Evolutionary conservation across 1,284 basidiomycete species (phyloP).

Genomic region (Boletus hoseneyae): DNA sequence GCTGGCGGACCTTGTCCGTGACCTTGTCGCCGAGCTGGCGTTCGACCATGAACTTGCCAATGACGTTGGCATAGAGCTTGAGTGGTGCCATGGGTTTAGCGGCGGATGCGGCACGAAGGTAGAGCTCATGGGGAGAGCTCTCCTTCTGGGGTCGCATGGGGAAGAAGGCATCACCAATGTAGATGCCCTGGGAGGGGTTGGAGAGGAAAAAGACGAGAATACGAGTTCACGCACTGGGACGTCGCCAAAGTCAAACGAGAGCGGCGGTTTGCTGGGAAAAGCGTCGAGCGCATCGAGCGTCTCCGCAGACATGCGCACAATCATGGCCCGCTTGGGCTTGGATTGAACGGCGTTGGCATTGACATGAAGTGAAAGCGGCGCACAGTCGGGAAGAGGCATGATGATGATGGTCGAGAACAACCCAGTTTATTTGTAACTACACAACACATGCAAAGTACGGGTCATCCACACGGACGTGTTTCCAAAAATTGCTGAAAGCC

Average conservation of each 20-base stretch:
- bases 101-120: constrained; percentile 56
- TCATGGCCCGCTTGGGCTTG: constrained; percentile 65
- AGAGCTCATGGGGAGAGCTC: constrained; percentile 61
- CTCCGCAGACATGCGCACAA: constrained; percentile 67
- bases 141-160: constrained; percentile 54
- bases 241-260: constrained; percentile 60
- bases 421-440: neutral
- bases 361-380: constrained; percentile 54
- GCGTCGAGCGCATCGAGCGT: constrained; percentile 62
- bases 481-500: constrained; percentile 81
- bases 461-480: constrained; percentile 51
- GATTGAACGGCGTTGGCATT: constrained; percentile 50
- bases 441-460: too few relatives aligned
- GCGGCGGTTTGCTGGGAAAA: constrained; percentile 40
- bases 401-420: neutral
- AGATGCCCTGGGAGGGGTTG: constrained; percentile 49
- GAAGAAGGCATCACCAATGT: constrained; percentile 61
- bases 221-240: constrained; percentile 43
- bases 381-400: constrained; percentile 63
- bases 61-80: constrained; percentile 67
- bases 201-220: neutral
- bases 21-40: constrained; percentile 52
- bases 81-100: constrained; percentile 58
- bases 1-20: constrained; percentile 53
- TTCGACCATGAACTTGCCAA: constrained; percentile 63